Evolutionary conservation across 2,329 filamentous ascomycete species (phyloP), one percentile per base, ranked within the genome.

Genomic region (Cordyceps militaris): DNA sequence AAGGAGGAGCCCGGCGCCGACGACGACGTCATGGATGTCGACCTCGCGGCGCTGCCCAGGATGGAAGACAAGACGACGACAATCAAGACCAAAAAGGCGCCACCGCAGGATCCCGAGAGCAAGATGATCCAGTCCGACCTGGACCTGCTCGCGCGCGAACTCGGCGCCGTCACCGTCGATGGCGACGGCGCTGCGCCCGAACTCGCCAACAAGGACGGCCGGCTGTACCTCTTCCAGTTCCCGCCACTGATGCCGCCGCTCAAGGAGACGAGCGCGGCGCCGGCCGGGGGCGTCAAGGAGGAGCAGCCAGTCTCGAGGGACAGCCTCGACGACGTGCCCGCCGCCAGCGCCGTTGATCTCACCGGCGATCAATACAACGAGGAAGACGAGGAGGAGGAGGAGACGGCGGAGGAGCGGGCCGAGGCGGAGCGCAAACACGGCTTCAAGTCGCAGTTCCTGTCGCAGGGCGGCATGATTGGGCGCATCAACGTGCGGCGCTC

Each of bases 141-240:
- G 57, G 67, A 72, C 51, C 71, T 76, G 9, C 70, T 78, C 26
- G 71, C 74, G 24, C 70, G 68, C 62, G 76, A 78, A 56, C 65
- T 78, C n/a, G 75, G 74, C 24, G 67, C 71, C 40, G 63, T 71
- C 44, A 67, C 69, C 19, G 65, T 69, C 23, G 65, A 63, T 14
- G 65, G 67, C 51, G 66, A 66, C 14, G n/a, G n/a, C n/a, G 59
- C 62, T 21, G 66, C 66, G 57, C 61, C 60, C 16, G 66, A 68
- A 44, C 66, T 67, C 2, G 62, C 67, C 48, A 69, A 73, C 67
- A 74, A 74, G 61, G 81, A 84, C 47, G 82, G 83, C 23, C 76
- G 81, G 38, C 68, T 86, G 54, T 86, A 85, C 61, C 74, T 87
- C 51, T 86, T 86, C 70, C 84, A 86, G 63, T 81, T 87, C 62